Evolutionary conservation across 306 rosid species (phyloP), one percentile per base, ranked within the genome.

Genomic region (Castanea mollissima): DNA sequence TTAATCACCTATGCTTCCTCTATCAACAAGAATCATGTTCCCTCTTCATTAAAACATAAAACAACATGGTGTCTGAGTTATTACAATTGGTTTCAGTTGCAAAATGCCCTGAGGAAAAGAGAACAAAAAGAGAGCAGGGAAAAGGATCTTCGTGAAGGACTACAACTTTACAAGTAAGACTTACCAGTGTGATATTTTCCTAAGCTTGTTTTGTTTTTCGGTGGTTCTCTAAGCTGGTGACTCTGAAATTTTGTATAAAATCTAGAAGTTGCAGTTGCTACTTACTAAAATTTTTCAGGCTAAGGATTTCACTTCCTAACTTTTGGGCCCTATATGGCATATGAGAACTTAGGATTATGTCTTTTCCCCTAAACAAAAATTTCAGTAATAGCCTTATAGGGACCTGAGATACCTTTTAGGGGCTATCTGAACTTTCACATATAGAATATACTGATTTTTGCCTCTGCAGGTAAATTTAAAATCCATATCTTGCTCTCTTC

Each of bases 151-250:
- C 89, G 90, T 77, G 93, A 90, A 83, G 99, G 99, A 63, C 85
- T 95, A 49, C 90, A 74, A 78, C 93, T 95, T 71, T 95, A 90
- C 69, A 95, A 83, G 99, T 95, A 91, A 64, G 93, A 55, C 72
- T 16, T 34, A 12, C 25, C 16, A 74, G 35, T 49, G 62, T 68
- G 35, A 77, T 35, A 59, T 80, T 29, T 64, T 55, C 75, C 49
- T 83, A 19, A 77, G 63, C 44, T 27, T 73, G 18, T 60, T 73
- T 49, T 20, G 27, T 78, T 74, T 79, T 35, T 73, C 25, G 4
- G 38, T 67, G 62, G 70, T 74, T 62, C 49, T 46, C 52, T 79
- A 55, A 13, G 38, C 44, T 63, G 44, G 15, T 64, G 70, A 31
- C 41, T 15, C 70, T 59, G 16, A 25, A 31, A 64, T 29, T 32